Evolutionary conservation across 2,329 filamentous ascomycete species (phyloP).

Genomic region (Rasamsonia emersonii): DNA sequence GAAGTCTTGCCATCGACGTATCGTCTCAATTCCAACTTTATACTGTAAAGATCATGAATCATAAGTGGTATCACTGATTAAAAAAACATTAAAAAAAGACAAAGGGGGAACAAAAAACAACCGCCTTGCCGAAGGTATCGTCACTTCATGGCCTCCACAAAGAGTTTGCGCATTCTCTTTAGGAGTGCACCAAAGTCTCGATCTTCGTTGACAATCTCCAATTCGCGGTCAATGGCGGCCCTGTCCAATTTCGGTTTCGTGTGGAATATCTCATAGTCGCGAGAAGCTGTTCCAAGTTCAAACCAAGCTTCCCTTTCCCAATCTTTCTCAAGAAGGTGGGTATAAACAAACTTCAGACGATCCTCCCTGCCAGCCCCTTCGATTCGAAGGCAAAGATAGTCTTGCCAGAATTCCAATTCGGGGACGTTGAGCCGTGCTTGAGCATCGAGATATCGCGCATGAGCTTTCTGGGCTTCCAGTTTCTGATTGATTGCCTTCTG

Average conservation of each 20-base stretch:
- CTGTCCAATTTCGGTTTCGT: constrained; percentile 60
- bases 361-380: constrained; percentile 81
- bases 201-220: constrained; percentile 52
- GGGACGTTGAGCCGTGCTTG: constrained; percentile 85
- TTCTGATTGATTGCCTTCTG: constrained; percentile 39
- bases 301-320: constrained; percentile 91
- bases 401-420: constrained; percentile 93
- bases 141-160: constrained; percentile 47
- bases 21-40: too few relatives aligned
- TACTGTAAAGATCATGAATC: too few relatives aligned
- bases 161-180: constrained; percentile 55
- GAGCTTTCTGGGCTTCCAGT: constrained; percentile 36
- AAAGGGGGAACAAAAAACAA: too few relatives aligned
- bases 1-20: too few relatives aligned
- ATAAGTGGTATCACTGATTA: too few relatives aligned
- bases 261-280: constrained; percentile 78
- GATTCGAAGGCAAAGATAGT: constrained; percentile 77
- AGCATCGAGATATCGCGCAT: constrained; percentile 64
- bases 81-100: background rate
- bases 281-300: constrained; percentile 70
- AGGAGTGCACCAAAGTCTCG: constrained; percentile 52
- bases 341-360: constrained; percentile 81
- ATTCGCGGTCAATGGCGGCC: constrained; percentile 45
- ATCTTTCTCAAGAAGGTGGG: constrained; percentile 74
- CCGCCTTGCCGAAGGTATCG: too few relatives aligned